These are phyloP conservation scores for Arthrobotrys sinensis DNA, from an alignment of 2,329 filamentous ascomycete species.

Conservation along the genomic window DNA sequence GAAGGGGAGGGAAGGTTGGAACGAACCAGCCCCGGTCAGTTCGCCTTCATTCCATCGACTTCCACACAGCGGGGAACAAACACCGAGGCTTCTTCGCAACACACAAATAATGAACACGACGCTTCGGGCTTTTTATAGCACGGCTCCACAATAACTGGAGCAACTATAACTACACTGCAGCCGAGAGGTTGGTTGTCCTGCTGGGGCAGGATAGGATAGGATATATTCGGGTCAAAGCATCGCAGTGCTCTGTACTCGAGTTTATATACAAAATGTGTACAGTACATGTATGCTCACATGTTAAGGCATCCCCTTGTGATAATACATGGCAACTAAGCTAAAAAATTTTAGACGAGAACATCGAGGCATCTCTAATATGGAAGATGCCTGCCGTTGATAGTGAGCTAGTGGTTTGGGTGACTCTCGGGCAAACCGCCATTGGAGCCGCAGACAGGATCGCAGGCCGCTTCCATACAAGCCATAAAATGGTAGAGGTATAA, in stretches of 20 bases:
- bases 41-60: constrained; percentile 51
- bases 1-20: constrained; percentile 5
- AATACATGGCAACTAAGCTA: constrained; percentile 2
- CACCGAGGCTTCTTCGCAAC: constrained; percentile 29
- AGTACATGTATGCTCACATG: constrained; percentile 16
- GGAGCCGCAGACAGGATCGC: constrained; percentile 5
- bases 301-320: constrained; percentile 18
- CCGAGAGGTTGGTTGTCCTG: neutral
- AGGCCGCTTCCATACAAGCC: constrained; percentile 17
- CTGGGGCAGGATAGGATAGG: neutral
- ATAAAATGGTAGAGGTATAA: constrained; percentile 19
- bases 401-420: neutral
- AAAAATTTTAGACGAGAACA: neutral
- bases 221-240: constrained; percentile 4
- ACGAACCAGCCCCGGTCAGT: constrained; percentile 21
- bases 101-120: constrained; percentile 14
- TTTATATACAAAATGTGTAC: constrained; percentile 33
- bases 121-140: constrained; percentile 8
- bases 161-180: neutral
- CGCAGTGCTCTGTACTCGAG: neutral
- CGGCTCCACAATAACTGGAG: neutral
- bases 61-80: constrained; percentile 54
- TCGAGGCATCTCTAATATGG: neutral
- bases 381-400: constrained; percentile 13
- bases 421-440: neutral